Conservation (phyloP, 2,329 filamentous ascomycete genomes). For the Tolypocladium amazonense region DNA sequence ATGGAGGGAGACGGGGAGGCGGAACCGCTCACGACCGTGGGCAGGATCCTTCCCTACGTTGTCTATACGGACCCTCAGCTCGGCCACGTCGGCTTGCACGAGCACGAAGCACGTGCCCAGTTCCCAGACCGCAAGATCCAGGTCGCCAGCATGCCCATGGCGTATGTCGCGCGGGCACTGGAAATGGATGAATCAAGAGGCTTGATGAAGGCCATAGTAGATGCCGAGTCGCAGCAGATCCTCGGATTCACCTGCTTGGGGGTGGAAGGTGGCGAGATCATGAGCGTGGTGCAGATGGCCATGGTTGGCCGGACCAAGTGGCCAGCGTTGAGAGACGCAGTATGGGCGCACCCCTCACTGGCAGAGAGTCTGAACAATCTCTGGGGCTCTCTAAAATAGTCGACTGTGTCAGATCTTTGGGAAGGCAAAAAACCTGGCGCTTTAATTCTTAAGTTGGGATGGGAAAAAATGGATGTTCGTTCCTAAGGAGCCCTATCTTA, state of each 20-base stretch:
- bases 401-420: too few species aligned
- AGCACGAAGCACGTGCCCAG: constrained; percentile 20
- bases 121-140: constrained; percentile 19
- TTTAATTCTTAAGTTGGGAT: too few species aligned
- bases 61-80: constrained; percentile 44
- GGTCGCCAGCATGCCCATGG: constrained; percentile 39
- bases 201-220: constrained; percentile 40
- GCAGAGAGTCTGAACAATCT: constrained; percentile 41
- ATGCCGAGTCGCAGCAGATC: constrained; percentile 35
- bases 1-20: constrained; percentile 8
- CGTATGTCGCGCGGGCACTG: constrained; percentile 36
- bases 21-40: not conserved
- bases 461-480: too few species aligned
- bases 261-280: constrained; percentile 40
- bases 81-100: constrained; percentile 37
- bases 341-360: constrained; percentile 39
- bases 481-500: too few species aligned
- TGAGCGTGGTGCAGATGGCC: constrained; percentile 41
- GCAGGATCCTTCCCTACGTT: constrained; percentile 27
- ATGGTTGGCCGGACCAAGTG: constrained; percentile 37
- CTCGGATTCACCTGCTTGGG: constrained; percentile 41
- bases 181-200: constrained; percentile 41
- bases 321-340: constrained; percentile 31
- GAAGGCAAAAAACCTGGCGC: too few species aligned
- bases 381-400: constrained; percentile 29